A percentile compares a stretch with the other conserved stretches of the same genome.
Evolutionary conservation across 805 yeast genomes (phyloP).

Genomic region (Hanseniaspora occidentalis): DNA sequence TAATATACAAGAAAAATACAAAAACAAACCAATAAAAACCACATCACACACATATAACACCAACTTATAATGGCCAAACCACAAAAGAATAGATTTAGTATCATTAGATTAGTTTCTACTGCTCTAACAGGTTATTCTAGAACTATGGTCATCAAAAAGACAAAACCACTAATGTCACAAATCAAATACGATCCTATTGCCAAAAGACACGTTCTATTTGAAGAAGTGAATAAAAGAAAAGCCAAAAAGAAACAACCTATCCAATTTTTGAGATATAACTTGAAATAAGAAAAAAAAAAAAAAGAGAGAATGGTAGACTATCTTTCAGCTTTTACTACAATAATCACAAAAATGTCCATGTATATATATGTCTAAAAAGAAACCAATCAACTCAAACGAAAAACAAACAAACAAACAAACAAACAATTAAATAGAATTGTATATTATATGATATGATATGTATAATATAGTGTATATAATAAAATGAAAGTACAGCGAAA

Average conservation of each 20-base stretch:
- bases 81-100: not conserved
- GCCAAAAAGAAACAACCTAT: conserved; percentile 17
- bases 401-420: too few species aligned
- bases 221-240: conserved; percentile 80
- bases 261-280: not conserved
- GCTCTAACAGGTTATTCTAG: conserved; percentile 86
- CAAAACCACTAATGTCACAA: conserved; percentile 65
- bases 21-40: not conserved
- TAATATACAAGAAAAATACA: too few species aligned
- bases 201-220: conserved; percentile 81
- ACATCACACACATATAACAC: not conserved
- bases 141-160: conserved; percentile 70
- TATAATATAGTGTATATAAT: too few species aligned
- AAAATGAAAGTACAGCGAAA: too few species aligned
- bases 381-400: too few species aligned
- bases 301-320: too few species aligned
- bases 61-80: not conserved
- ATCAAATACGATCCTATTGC: conserved; percentile 82
- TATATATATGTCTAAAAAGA: too few species aligned
- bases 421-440: too few species aligned
- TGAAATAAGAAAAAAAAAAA: too few species aligned
- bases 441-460: too few species aligned
- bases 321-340: too few species aligned
- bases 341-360: too few species aligned
- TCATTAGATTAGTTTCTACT: conserved; percentile 68